Evolutionary conservation across 495 filamentous ascomycete species (phyloP).

Genomic region (Geoglossum glabrum): DNA sequence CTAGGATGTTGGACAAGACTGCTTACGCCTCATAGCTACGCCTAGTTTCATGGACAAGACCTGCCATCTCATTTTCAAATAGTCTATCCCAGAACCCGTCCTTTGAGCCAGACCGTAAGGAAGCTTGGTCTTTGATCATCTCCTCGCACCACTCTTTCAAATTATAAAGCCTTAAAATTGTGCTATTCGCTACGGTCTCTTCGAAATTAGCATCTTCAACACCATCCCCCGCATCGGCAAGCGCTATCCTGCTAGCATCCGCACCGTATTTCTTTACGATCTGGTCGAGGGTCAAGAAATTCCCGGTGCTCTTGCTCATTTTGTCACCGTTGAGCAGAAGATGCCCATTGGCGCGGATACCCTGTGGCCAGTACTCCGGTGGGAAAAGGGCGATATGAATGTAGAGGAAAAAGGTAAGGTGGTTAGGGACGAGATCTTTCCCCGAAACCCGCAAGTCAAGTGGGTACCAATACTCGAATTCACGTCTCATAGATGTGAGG

Average conservation of each 20-base stretch:
- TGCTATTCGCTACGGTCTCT: conserved; percentile 79
- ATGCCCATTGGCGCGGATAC: conserved; percentile 76
- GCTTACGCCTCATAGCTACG: conserved; percentile 53
- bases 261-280: conserved; percentile 83
- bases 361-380: conserved; percentile 65
- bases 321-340: conserved; percentile 88
- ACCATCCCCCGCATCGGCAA: conserved; percentile 87
- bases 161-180: conserved; percentile 66
- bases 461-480: conserved; percentile 96
- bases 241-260: conserved; percentile 74
- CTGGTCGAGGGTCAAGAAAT: conserved; percentile 83
- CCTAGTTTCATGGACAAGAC: conserved; percentile 51
- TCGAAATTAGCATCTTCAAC: conserved; percentile 96
- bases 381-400: conserved; percentile 82
- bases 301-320: conserved; percentile 90
- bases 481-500: conserved; percentile 58
- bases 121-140: conserved; percentile 41
- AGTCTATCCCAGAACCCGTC: conserved; percentile 69
- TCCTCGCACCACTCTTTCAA: conserved; percentile 90
- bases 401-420: conserved; percentile 94
- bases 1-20: neutral
- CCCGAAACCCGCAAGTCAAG: conserved; percentile 68
- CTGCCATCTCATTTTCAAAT: conserved; percentile 87
- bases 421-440: conserved; percentile 75
- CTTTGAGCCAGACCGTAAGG: conserved; percentile 50